Evolutionary conservation across 78 protist genomes (phyloP), one percentile per base, ranked within the genome.

Genomic region (Dictyostelium capitatum): DNA sequence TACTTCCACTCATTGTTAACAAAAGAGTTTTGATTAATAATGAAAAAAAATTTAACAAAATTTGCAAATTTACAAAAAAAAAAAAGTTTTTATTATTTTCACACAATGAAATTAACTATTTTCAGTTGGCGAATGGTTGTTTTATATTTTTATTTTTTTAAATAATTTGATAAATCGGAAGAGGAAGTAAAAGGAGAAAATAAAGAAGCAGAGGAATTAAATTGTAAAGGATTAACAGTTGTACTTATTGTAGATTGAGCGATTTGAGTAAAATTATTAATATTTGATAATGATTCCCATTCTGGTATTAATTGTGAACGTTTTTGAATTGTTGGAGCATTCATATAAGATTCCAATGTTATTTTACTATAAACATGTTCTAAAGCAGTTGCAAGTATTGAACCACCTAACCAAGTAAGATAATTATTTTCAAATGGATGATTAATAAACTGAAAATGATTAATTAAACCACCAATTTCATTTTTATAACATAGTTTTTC

Each of bases 381-480:
- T 9, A 79, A 15, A 8, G 59, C 53, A 56, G 23, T 79, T 15
- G 56, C 83, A 25, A 56, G 32, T 14, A 87, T 23, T 11, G 93
- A 87, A 7, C 79, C 93, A 51, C 93, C 93, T n/a, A 87, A 64
- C 93, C 93, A 87, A 67, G 70, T 30, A 23, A 87, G 19, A 50
- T 74, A 87, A 41, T 87, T 87, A 47, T 82, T 56, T 77, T 77
- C 83, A 57, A 65, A 87, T 50, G 47, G 25, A 51, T 87, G 93
- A 28, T 87, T 46, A 32, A 87, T 77, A 37, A 77, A 59, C 0
- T 87, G 64, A 14, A 87, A 77, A 51, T 87, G 93, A 30, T 69
- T 69, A 1, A 23, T 28, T n/a, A 87, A 62, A 19, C 85, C 85
- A 10, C 6, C 4, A 6, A 87, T 15, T 46, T 37, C 30, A 6